Evolutionary conservation across 2,329 filamentous ascomycete species (phyloP).

Genomic region (Thelonectria olida): DNA sequence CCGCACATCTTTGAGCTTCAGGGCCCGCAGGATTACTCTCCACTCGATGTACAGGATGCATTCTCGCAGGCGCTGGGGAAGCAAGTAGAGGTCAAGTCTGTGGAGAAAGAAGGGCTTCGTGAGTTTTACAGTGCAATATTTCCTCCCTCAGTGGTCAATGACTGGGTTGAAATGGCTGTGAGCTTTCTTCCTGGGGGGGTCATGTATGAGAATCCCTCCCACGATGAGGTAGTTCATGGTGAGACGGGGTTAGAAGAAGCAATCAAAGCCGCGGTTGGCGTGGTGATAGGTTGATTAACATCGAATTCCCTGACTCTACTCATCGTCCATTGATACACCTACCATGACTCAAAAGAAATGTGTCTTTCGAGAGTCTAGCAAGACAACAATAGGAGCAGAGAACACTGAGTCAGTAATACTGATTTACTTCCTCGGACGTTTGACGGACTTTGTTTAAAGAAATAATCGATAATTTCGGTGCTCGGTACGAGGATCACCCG

Average conservation of each 20-base stretch:
- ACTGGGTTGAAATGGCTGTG: conserved; percentile 44
- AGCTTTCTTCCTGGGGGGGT: conserved; percentile 41
- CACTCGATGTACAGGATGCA: conserved; percentile 41
- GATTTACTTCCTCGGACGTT: too few species aligned
- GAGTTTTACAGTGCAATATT: conserved; percentile 35
- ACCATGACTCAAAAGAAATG: too few species aligned
- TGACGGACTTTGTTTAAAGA: too few species aligned
- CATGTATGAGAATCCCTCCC: conserved; percentile 26
- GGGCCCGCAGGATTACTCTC: conserved; percentile 41
- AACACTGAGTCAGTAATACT: too few species aligned
- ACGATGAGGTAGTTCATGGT: conserved; percentile 33
- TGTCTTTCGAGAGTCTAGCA: too few species aligned
- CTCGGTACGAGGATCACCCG: too few species aligned
- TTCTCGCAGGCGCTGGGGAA: conserved; percentile 40
- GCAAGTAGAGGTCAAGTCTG: conserved; percentile 36
- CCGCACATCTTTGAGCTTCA: conserved; percentile 45
- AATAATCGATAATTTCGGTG: too few species aligned
- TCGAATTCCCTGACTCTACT: too few species aligned
- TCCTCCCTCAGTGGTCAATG: conserved; percentile 32
- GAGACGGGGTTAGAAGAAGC: conserved; percentile 30
- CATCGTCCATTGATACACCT: too few species aligned
- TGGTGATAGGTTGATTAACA: too few species aligned
- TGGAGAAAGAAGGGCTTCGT: conserved; percentile 38
- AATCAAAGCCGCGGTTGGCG: too few species aligned
- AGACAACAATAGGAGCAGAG: too few species aligned